Percentiles rank a stretch among this genome's conserved stretches.
phyloP scores from a whole-genome alignment of 768 basidiomycete genomes.

The Mrakia gelida region DNA sequence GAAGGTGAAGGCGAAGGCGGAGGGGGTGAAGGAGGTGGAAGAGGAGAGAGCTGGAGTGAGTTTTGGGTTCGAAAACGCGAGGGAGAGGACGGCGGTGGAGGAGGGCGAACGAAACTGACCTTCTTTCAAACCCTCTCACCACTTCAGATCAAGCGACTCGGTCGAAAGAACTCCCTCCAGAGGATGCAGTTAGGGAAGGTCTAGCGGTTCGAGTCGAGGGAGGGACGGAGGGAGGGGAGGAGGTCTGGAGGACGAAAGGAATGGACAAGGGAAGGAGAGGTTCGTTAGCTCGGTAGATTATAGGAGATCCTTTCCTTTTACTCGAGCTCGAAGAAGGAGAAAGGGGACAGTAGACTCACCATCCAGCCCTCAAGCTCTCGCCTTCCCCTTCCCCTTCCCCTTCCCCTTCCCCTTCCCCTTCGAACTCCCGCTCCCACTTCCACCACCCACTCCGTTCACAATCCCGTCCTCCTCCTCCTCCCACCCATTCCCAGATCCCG shows the following conservation, averaged over 20 bases:
- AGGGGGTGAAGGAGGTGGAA: not conserved
- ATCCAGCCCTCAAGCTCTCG: not conserved
- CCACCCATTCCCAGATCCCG: not conserved
- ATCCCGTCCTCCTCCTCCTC: not conserved
- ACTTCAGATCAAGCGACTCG: not conserved
- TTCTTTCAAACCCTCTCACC: too few species aligned
- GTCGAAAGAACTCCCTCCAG: not conserved
- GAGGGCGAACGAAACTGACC: not conserved
- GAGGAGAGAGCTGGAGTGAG: constrained; percentile 7
- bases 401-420: not conserved
- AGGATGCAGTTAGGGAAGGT: not conserved
- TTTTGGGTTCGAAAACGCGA: not conserved
- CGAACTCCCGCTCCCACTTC: not conserved
- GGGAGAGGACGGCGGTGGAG: not conserved
- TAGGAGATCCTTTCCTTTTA: not conserved
- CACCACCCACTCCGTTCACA: not conserved
- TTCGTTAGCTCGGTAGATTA: not conserved
- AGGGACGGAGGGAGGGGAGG: not conserved
- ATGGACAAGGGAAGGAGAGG: not conserved
- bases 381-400: constrained; percentile 20
- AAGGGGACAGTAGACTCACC: not conserved
- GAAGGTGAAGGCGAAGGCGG: too few species aligned
- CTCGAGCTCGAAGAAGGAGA: too few species aligned
- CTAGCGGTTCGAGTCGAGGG: not conserved
- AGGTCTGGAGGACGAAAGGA: not conserved